These are phyloP conservation scores for Ceratobasidium sp. DNA, from an alignment of 1,284 basidiomycete species.

Conservation along the genomic window DNA sequence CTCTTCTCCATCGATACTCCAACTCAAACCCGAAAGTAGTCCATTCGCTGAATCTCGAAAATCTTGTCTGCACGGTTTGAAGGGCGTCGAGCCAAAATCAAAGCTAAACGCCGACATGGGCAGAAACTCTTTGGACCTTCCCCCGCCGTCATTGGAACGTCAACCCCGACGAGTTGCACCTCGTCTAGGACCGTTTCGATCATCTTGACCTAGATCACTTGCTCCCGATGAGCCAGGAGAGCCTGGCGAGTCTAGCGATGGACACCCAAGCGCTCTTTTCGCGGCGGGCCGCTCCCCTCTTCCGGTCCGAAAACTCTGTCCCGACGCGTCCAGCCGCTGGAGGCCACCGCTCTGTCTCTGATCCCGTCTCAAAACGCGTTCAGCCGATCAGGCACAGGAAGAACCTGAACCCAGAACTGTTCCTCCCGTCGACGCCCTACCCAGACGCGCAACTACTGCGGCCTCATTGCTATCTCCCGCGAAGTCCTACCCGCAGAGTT, in stretches of 20 bases:
- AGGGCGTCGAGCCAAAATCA: too few relatives aligned
- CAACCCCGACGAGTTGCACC: slow-evolving; percentile 21
- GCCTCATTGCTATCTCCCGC: slow-evolving; percentile 70
- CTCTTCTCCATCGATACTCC: too few relatives aligned
- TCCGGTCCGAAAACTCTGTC: slow-evolving; percentile 1
- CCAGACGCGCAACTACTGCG: slow-evolving; percentile 69
- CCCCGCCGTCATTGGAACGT: slow-evolving; percentile 25
- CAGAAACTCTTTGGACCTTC: slow-evolving; percentile 11
- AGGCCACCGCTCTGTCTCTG: slow-evolving; percentile 50
- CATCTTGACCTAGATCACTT: neutral
- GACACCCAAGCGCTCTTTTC: slow-evolving; percentile 33
- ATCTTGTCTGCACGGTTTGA: too few relatives aligned
- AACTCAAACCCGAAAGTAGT: too few relatives aligned
- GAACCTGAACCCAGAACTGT: slow-evolving; percentile 65
- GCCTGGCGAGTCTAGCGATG: slow-evolving; percentile 29
- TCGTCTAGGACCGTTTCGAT: slow-evolving; percentile 28
- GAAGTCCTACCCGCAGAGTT: slow-evolving; percentile 69
- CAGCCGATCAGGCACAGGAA: slow-evolving; percentile 65
- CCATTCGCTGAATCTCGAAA: too few relatives aligned
- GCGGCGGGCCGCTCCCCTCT: slow-evolving; percentile 8
- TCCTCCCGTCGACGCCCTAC: slow-evolving; percentile 71
- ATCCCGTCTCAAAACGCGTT: slow-evolving; percentile 63
- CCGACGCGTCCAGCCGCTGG: neutral
- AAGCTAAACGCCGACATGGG: too few relatives aligned
- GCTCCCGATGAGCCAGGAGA: neutral